phyloP scores from a whole-genome alignment of 2,329 filamentous ascomycete genomes.

The Pseudogymnoascus sp. region DNA sequence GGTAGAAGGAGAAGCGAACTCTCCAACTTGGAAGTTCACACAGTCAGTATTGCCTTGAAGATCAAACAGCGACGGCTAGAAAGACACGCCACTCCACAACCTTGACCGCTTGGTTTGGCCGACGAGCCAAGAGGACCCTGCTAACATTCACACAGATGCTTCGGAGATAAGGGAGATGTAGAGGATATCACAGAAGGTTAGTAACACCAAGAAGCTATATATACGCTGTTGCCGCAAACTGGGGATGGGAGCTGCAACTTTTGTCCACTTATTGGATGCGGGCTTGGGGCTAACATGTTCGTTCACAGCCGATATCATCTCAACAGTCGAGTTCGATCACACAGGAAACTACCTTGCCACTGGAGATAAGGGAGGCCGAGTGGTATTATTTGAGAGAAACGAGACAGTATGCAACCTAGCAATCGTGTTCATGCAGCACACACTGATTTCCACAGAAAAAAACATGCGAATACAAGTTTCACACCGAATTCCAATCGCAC shows the following conservation, averaged over 20 bases:
- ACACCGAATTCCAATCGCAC: conserved; percentile 99
- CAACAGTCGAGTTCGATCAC: conserved; percentile 84
- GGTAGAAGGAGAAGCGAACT: conserved; percentile 91
- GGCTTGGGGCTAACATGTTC: conserved; percentile 20
- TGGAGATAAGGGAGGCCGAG: conserved; percentile 81
- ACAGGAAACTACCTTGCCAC: conserved; percentile 85
- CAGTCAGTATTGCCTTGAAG: conserved; percentile 47
- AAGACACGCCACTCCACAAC: neutral
- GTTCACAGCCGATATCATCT: conserved; percentile 76
- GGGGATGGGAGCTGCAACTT: neutral
- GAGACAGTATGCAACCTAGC: conserved; percentile 63
- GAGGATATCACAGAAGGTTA: conserved; percentile 51
- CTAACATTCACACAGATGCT: conserved; percentile 62
- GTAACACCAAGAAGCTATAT: conserved; percentile 15
- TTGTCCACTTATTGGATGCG: conserved; percentile 21
- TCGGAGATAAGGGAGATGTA: conserved; percentile 98
- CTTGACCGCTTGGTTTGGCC: conserved; percentile 8
- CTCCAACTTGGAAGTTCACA: conserved; percentile 99
- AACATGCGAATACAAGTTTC: conserved; percentile 99
- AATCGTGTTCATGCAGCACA: conserved; percentile 1
- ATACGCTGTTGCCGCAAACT: neutral
- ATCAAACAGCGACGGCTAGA: neutral
- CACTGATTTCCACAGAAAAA: conserved; percentile 66
- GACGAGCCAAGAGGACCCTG: neutral
- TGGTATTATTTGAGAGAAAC: conserved; percentile 85